Base-by-base conservation (phyloP, 2,329 filamentous ascomycete genomes). In the Sphaerulina populicola region DNA sequence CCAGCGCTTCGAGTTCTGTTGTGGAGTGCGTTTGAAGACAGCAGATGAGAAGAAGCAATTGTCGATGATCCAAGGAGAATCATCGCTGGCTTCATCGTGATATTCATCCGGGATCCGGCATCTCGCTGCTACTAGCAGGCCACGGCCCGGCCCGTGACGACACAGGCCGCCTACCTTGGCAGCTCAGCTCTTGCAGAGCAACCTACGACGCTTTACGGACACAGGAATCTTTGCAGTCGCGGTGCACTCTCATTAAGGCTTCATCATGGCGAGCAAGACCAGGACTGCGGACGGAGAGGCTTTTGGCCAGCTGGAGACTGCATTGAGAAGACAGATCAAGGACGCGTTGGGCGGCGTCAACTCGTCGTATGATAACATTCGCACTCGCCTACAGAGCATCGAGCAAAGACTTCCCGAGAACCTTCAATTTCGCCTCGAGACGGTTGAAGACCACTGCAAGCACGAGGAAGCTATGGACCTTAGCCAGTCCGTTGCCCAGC, bases 41-140 rank as follows among this genome's bases (percentile, higher is more conserved):
- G 37, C 41, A 40, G 14, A 11, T 39, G 27, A n/a, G 10, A 8
- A 6, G 6, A 1, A 10, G 10, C 12, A 11, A n/a, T 35, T 35
- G 10, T 35, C 31, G 31, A 35, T 35, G 31, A 11, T n/a, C 10
- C 31, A 5, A 27, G 6, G 10, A n/a, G 10, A 35, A 35, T 11
- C 12, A 10, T 53, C 51, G 51, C 49, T 49, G 48, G 51, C 46
- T 48, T 48, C 46, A 46, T 46, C 31, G 5, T 35, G 31, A 10
- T 8, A 9, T 35, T 11, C 31, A 33, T 18, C 18, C 18, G 18
- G 18, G 2, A 18, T 18, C 18, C 18, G 18, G 18, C 18, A 18
- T 18, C 18, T 18, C 18, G 18, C 18, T 18, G 18, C 18, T 18
- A 18, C 18, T 18, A 18, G 18, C 18, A 18, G 18, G 2, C 18